Percentiles rank a stretch among this genome's conserved stretches.
phyloP scores from a whole-genome alignment of 805 yeast species.

The Cyberlindnera veronae region DNA sequence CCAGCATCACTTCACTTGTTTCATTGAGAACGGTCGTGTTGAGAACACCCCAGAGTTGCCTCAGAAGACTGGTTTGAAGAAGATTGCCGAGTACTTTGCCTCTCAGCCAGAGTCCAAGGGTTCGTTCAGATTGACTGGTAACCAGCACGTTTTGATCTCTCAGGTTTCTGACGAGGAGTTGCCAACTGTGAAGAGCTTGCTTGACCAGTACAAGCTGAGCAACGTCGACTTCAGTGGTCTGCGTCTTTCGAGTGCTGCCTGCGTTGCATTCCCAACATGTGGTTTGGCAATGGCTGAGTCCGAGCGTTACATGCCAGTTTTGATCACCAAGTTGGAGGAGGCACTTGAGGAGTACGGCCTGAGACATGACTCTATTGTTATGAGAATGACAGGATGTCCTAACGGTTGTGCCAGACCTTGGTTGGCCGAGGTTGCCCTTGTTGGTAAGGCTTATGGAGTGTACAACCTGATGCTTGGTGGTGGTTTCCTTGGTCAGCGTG shows the following conservation, averaged over 20 bases:
- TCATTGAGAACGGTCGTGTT: conserved; percentile 94
- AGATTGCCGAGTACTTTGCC: conserved; percentile 67
- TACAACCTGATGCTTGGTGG: conserved; percentile 95
- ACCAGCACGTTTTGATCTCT: conserved; percentile 84
- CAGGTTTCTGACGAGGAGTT: conserved; percentile 69
- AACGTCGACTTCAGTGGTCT: conserved; percentile 79
- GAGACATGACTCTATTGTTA: conserved; percentile 88
- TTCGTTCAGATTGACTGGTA: conserved; percentile 91
- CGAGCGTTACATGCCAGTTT: conserved; percentile 80
- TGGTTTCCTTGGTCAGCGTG: conserved; percentile 88
- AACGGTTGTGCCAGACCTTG: conserved; percentile 99
- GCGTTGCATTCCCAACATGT: conserved; percentile 98
- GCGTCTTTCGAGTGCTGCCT: conserved; percentile 88
- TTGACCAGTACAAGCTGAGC: conserved; percentile 76
- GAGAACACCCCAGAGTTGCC: conserved; percentile 89
- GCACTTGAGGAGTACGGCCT: conserved; percentile 88
- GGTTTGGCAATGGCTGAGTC: conserved; percentile 99
- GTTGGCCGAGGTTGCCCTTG: conserved; percentile 93
- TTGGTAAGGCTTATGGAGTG: conserved; percentile 92
- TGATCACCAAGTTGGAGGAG: conserved; percentile 78
- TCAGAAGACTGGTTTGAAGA: conserved; percentile 81
- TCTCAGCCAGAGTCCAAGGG: conserved; percentile 52
- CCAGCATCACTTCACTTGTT: conserved; percentile 85
- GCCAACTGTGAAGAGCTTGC: conserved; percentile 53
- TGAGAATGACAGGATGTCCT: conserved; percentile 99